Evolutionary conservation across 306 rosid genomes (phyloP).

Genomic region (Malus sieversii): DNA sequence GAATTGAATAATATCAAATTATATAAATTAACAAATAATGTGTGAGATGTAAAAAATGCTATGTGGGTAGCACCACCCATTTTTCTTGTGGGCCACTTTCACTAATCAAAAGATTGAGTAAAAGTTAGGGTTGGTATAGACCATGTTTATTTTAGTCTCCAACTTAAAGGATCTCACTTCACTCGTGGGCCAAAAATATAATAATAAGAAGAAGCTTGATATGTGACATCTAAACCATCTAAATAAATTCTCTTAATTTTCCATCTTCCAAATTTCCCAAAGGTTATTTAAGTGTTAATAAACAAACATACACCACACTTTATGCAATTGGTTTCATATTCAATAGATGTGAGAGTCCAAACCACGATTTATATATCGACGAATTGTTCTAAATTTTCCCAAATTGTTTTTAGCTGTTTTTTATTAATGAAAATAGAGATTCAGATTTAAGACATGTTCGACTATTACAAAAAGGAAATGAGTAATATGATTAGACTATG

Average conservation of each 20-base stretch:
- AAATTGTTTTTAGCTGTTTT: no score
- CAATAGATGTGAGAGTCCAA: no score
- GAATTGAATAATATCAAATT: no score
- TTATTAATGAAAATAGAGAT: background rate
- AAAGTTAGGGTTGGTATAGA: background rate
- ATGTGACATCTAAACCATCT: background rate
- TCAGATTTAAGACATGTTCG: accelerated
- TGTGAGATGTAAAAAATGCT: accelerated
- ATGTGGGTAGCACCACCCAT: background rate
- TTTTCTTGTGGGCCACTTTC: constrained; percentile 4
- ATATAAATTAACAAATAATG: no score
- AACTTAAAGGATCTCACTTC: background rate
- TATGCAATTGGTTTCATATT: no score
- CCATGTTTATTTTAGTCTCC: background rate
- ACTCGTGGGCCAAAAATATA: background rate
- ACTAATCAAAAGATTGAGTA: constrained; percentile 8
- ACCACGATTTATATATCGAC: no score
- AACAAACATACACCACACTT: no score
- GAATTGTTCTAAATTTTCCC: no score
- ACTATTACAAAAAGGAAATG: no score
- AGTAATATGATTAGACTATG: no score
- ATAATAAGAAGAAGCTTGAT: background rate
- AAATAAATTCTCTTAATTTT: background rate
- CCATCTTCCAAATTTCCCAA: background rate
- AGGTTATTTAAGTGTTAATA: background rate